Percentiles rank a stretch among this genome's conserved stretches.
phyloP scores from a whole-genome alignment of 352 stramenopile genomes.

The Phytophthora cactorum region DNA sequence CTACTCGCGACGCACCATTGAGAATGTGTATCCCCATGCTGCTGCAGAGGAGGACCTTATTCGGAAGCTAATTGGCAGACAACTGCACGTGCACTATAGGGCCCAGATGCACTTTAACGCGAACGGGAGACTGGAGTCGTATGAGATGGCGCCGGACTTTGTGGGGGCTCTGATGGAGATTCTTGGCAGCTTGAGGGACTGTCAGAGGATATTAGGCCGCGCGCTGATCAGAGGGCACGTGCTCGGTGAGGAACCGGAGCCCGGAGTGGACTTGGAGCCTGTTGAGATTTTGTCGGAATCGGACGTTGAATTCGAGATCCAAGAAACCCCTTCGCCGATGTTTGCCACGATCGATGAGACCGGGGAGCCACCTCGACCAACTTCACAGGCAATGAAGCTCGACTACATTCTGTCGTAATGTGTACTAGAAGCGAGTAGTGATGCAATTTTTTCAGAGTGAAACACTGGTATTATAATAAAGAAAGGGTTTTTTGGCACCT shows the following conservation, averaged over 20 bases:
- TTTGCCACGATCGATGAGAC: background rate
- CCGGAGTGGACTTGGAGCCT: slow-evolving; percentile 5
- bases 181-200: slow-evolving; percentile 43
- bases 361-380: background rate
- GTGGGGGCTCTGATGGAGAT: slow-evolving; percentile 45
- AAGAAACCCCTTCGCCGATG: background rate
- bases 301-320: slow-evolving; percentile 1
- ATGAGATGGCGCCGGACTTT: slow-evolving; percentile 46
- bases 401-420: slow-evolving; percentile 19
- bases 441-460: background rate
- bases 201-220: slow-evolving; percentile 42
- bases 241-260: slow-evolving; percentile 28
- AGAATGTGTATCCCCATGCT: slow-evolving; percentile 54
- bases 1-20: slow-evolving; percentile 54
- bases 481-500: background rate
- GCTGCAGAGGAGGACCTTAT: slow-evolving; percentile 44
- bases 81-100: slow-evolving; percentile 48
- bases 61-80: slow-evolving; percentile 49
- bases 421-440: background rate
- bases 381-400: slow-evolving; percentile 15
- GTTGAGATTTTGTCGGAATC: slow-evolving; percentile 14
- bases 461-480: background rate
- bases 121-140: slow-evolving; percentile 33
- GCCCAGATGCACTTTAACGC: slow-evolving; percentile 53
- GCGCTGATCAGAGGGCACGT: slow-evolving; percentile 39